Evolutionary conservation across 495 filamentous ascomycete species (phyloP).

Genomic region (Lepraria neglecta): DNA sequence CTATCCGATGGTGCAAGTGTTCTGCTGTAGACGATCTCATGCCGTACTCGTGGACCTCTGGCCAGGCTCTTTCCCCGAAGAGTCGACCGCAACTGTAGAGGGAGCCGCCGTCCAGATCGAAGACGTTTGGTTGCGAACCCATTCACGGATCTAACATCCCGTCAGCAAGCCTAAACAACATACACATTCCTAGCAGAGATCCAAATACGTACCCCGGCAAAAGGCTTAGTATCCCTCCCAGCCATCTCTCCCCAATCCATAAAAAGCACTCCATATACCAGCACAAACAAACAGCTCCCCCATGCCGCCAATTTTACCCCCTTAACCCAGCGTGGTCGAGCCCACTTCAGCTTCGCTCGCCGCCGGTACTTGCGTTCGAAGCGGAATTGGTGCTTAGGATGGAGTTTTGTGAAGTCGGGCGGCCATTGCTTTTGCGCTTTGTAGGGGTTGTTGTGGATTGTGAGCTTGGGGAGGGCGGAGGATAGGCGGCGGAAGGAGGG

Average conservation of each 20-base stretch:
- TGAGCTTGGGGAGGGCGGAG: constrained; percentile 6
- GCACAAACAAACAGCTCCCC: constrained; percentile 53
- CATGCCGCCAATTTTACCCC: constrained; percentile 63
- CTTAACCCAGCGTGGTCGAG: constrained; percentile 69
- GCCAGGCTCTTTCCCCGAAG: not conserved
- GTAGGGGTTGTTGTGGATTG: constrained; percentile 47
- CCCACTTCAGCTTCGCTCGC: constrained; percentile 57
- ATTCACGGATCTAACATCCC: constrained; percentile 16
- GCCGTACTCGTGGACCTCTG: not conserved
- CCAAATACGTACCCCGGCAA: constrained; percentile 38
- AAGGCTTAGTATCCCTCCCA: constrained; percentile 48
- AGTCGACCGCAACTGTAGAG: not conserved
- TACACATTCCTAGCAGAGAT: not conserved
- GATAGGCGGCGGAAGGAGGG: constrained; percentile 6
- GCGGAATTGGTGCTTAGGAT: constrained; percentile 75
- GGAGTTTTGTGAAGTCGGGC: constrained; percentile 78
- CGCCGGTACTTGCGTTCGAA: constrained; percentile 58
- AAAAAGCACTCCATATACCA: constrained; percentile 68
- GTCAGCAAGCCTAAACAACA: not conserved
- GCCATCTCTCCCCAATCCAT: constrained; percentile 57
- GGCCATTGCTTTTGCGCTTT: constrained; percentile 87
- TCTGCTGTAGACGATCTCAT: not conserved
- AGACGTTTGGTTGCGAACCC: constrained; percentile 13
- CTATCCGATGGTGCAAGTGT: too few relatives aligned
- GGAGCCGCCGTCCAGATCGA: constrained; percentile 23